phyloP scores from a whole-genome alignment of 2,329 filamentous ascomycete genomes.

The Thermothelomyces thermophilus region DNA sequence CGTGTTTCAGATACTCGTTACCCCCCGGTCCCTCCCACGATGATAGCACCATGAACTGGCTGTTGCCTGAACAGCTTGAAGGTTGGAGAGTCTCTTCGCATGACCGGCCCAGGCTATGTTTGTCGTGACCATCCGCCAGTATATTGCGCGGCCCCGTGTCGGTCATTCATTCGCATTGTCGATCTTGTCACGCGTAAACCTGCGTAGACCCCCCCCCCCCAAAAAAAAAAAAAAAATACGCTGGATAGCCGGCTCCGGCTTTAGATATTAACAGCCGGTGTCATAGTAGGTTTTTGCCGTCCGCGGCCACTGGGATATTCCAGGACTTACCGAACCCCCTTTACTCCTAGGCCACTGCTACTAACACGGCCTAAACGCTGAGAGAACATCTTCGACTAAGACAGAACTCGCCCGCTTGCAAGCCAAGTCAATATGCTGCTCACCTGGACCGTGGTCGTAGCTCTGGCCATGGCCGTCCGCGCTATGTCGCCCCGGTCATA shows the following conservation, averaged over 20 bases:
- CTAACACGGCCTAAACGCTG: neutral
- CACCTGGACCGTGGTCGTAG: conserved; percentile 12
- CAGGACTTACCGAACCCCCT: too few species aligned
- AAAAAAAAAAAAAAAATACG: too few species aligned
- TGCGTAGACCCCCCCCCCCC: too few species aligned
- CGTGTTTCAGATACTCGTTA: too few species aligned
- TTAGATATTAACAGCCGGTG: too few species aligned
- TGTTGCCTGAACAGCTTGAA: neutral
- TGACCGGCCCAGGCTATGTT: neutral
- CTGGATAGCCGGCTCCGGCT: too few species aligned
- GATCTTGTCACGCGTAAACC: too few species aligned
- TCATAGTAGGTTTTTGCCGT: too few species aligned
- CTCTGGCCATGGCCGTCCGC: conserved; percentile 9
- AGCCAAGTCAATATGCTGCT: conserved; percentile 9
- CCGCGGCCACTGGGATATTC: too few species aligned
- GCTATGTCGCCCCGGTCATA: conserved; percentile 13
- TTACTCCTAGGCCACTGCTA: neutral
- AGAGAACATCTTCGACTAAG: neutral
- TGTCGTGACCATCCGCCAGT: neutral
- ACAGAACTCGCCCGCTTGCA: neutral
- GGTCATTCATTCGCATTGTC: neutral
- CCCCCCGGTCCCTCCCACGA: too few species aligned
- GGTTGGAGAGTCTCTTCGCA: neutral
- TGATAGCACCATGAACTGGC: conserved; percentile 2
- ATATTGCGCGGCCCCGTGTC: neutral